Percentiles rank a stretch among this genome's conserved stretches.
Conservation (phyloP, 2,329 filamentous ascomycete species). For the Epichloe sp. region DNA sequence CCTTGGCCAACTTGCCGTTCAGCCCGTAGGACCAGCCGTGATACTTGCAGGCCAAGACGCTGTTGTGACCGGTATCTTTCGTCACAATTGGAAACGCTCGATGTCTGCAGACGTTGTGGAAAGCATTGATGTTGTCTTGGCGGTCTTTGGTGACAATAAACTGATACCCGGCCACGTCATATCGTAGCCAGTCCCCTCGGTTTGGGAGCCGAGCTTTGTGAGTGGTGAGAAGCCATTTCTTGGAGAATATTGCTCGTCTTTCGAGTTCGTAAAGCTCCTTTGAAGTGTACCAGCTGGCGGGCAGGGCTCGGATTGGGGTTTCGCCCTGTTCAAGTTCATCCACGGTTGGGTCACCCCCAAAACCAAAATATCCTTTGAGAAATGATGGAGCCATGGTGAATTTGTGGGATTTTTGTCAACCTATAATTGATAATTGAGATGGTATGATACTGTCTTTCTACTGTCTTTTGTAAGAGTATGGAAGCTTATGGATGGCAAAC, state of each 20-base stretch:
- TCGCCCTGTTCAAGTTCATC: conserved; percentile 13
- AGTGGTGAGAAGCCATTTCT: conserved; percentile 42
- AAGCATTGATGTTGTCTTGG: conserved; percentile 39
- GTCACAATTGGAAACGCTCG: conserved; percentile 45
- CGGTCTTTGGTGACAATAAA: conserved; percentile 40
- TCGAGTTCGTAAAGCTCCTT: conserved; percentile 44
- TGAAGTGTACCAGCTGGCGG: conserved; percentile 37
- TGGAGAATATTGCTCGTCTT: conserved; percentile 42
- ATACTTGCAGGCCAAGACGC: conserved; percentile 45
- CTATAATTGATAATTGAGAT: neutral
- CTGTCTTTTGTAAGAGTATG: neutral
- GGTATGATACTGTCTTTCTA: neutral
- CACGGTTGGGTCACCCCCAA: conserved; percentile 13
- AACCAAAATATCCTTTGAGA: conserved; percentile 25
- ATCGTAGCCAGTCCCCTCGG: conserved; percentile 43
- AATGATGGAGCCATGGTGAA: conserved; percentile 12
- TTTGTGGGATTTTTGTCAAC: neutral
- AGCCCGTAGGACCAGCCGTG: conserved; percentile 51
- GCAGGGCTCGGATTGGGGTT: conserved; percentile 24
- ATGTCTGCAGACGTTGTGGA: conserved; percentile 51
- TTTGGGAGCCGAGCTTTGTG: conserved; percentile 36
- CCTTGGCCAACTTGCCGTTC: conserved; percentile 44
- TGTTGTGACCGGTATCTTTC: conserved; percentile 34
- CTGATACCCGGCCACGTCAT: conserved; percentile 39
- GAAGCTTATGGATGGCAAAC: neutral